Percentiles rank a stretch among this genome's conserved stretches.
These are phyloP conservation scores for Melastoma candidum DNA, from an alignment of 441 rosid species.

Conservation along the genomic window DNA sequence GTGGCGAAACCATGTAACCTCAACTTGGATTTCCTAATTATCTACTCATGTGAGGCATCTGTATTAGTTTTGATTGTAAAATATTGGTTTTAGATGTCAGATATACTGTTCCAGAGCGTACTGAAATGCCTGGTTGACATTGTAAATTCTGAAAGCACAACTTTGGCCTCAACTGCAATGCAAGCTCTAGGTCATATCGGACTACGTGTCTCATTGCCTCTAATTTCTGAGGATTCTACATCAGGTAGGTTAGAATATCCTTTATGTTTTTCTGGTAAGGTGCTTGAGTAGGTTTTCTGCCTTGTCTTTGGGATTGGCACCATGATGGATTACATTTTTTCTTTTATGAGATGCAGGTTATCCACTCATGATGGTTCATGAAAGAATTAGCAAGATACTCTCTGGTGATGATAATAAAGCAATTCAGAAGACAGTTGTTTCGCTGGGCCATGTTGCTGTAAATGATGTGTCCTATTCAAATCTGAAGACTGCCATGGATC, in stretches of 20 bases:
- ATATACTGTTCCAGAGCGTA: conserved; percentile 45
- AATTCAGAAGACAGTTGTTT: conserved; percentile 62
- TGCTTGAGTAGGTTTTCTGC: no score
- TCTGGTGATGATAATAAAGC: conserved; percentile 84
- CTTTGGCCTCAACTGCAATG: conserved; percentile 85
- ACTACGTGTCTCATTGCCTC: conserved; percentile 56
- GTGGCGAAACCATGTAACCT: background rate
- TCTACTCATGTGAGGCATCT: background rate
- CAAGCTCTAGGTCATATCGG: conserved; percentile 98
- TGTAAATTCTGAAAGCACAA: conserved; percentile 62
- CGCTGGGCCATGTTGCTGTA: conserved; percentile 83
- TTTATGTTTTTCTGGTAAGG: no score
- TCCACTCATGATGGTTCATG: conserved; percentile 51
- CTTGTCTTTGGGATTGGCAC: no score
- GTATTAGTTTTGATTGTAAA: conserved; percentile 5
- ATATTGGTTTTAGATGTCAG: conserved; percentile 44
- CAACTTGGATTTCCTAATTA: background rate
- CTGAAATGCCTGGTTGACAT: conserved; percentile 62
- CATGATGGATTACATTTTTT: conserved; percentile 6
- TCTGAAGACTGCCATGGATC: conserved; percentile 62
- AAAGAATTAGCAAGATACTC: conserved; percentile 71
- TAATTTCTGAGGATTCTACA: conserved; percentile 37
- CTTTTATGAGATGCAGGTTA: conserved; percentile 34
- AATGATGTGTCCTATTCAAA: conserved; percentile 62
- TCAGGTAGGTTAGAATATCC: conserved; percentile 38